Evolutionary conservation across 225 moss, liverwort and hornwort species (phyloP), one percentile per base, ranked within the genome.

Genomic region (Pseudisothecium myosuroides): DNA sequence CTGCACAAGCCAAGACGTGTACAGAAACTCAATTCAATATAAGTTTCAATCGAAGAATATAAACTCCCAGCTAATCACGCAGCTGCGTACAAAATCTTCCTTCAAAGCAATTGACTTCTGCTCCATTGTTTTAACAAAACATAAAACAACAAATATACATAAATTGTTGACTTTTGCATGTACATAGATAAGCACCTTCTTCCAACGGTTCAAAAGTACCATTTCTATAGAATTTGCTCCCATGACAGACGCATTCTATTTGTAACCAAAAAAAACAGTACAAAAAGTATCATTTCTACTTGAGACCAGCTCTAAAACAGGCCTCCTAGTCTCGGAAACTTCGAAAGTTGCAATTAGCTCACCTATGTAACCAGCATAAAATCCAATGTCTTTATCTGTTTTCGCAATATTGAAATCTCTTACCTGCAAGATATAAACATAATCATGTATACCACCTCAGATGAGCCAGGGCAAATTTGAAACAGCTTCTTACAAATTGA

Each of bases 351-450:
- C 34, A 73, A 36, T 29, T 63, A 13, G 45, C 83, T 88, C 81
- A 98, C 98, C 97, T 37, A 98, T 19, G 56, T 85, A 95, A 82
- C 98, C 98, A 43, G 97, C 98, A 85, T 96, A 98, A 61, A 90
- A 98, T 54, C 97, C 97, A 68, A 98, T 97, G 79, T 97, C 96
- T 58, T 95, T 94, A 8, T 94, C 92, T 39, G 89, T 88, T 80
- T 92, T 91, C 15, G 98, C 97, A 83, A 97, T 85, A 50, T 95
- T 23, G 63, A 97, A 96, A 90, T 96, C 98, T 80, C 80, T 88
- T 45, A 98, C 94, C 98, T 98, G 92, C 73, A 72, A 73, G 52
- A 81, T 22, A 81, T 22, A 54, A 88, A 73, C 21, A 77, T 7
- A 83, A 62, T 71, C 29, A 78, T 37, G 52, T 76, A 55, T 45